Evolutionary conservation across 2,329 filamentous ascomycete species (phyloP).

Genomic region (Epichloe hybrida): DNA sequence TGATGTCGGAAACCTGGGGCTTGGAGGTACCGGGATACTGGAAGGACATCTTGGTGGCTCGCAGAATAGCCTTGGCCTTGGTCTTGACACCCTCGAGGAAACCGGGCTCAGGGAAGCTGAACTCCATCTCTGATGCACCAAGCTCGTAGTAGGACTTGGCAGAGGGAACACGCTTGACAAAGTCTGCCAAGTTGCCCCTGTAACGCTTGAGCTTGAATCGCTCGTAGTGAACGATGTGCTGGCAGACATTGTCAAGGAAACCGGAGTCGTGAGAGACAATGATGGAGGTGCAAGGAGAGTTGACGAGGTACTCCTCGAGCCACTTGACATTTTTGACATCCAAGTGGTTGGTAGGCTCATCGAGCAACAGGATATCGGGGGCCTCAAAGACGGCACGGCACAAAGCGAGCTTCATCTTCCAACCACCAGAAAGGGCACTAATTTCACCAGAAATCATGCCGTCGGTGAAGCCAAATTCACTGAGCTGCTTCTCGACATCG

Average conservation of each 20-base stretch:
- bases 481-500: constrained; percentile 64
- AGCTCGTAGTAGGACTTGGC: constrained; percentile 99
- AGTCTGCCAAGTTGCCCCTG: constrained; percentile 86
- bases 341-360: constrained; percentile 98
- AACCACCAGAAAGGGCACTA: constrained; percentile 92
- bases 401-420: constrained; percentile 99
- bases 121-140: constrained; percentile 90
- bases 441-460: constrained; percentile 72
- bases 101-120: constrained; percentile 97
- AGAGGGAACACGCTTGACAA: constrained; percentile 83
- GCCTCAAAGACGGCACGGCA: constrained; percentile 97
- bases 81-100: constrained; percentile 99
- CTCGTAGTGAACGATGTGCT: constrained; percentile 99
- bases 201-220: constrained; percentile 99
- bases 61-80: constrained; percentile 98
- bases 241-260: constrained; percentile 97
- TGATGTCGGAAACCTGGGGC: constrained; percentile 84
- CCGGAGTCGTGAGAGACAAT: constrained; percentile 98
- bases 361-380: constrained; percentile 92
- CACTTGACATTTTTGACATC: constrained; percentile 99
- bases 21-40: constrained; percentile 90
- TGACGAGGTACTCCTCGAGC: constrained; percentile 94
- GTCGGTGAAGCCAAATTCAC: constrained; percentile 78
- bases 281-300: constrained; percentile 96
- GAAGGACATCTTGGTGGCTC: constrained; percentile 97